Conservation (phyloP, 495 filamentous ascomycete species). For the Astrocystis sublimbata region DNA sequence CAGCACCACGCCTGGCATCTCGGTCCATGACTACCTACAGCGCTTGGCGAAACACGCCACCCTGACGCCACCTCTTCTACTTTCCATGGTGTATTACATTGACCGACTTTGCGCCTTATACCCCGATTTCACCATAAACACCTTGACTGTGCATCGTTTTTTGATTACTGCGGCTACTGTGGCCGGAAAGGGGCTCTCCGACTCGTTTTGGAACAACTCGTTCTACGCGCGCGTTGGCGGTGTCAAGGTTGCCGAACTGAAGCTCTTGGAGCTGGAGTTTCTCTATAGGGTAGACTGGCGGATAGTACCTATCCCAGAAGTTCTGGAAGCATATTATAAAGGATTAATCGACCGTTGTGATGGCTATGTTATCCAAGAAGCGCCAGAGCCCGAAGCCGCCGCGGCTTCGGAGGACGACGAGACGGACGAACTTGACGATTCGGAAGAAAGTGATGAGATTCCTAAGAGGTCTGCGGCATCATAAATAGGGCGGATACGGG, state of each 20-base stretch:
- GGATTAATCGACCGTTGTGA: slow-evolving; percentile 68
- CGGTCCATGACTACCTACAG: slow-evolving; percentile 87
- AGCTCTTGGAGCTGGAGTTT: slow-evolving; percentile 93
- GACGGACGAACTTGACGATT: slow-evolving; percentile 20
- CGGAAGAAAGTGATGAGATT: slow-evolving; percentile 18
- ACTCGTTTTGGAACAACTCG: slow-evolving; percentile 96
- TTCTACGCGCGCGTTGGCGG: slow-evolving; percentile 94
- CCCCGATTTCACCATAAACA: slow-evolving; percentile 90
- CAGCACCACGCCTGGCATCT: slow-evolving; percentile 89
- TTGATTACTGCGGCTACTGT: slow-evolving; percentile 94
- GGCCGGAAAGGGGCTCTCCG: slow-evolving; percentile 91
- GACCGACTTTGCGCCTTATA: slow-evolving; percentile 92
- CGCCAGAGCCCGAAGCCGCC: slow-evolving; percentile 17
- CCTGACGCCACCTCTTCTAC: slow-evolving; percentile 86
- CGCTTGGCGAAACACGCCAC: slow-evolving; percentile 93
- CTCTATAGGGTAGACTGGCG: slow-evolving; percentile 89
- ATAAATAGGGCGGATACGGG: slow-evolving; percentile 1
- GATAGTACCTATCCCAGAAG: slow-evolving; percentile 93
- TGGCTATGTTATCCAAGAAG: slow-evolving; percentile 45
- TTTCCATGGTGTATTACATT: slow-evolving; percentile 99
- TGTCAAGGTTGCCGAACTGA: slow-evolving; percentile 82
- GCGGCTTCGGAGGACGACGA: slow-evolving; percentile 22
- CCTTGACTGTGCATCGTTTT: slow-evolving; percentile 94
- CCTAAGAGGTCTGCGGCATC: slow-evolving; percentile 2
- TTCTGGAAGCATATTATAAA: slow-evolving; percentile 87